Percentiles rank a stretch among this genome's conserved stretches.
Conservation (phyloP, 176 grass and related monocot genomes). For the Lolium perenne region DNA sequence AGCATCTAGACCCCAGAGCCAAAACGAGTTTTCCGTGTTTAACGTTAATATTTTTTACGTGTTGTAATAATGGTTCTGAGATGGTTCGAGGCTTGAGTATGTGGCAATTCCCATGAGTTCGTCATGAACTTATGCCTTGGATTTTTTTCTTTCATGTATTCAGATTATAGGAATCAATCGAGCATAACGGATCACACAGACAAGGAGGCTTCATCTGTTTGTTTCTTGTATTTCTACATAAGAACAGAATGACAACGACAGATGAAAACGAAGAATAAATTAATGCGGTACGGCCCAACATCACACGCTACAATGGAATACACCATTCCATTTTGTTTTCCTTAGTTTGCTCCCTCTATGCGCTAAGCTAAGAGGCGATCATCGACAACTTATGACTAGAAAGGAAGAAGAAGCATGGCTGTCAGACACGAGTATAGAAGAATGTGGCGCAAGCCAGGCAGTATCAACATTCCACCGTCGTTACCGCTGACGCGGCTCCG, state of each 20-base stretch:
- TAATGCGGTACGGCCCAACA: conserved; percentile 2
- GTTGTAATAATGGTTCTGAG: too few relatives aligned
- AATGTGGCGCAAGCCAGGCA: conserved; percentile 55
- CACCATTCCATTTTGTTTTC: conserved; percentile 4
- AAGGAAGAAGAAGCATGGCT: conserved; percentile 43
- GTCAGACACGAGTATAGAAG: conserved; percentile 50
- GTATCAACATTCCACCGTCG: conserved; percentile 17
- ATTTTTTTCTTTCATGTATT: background rate
- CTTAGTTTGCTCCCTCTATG: background rate
- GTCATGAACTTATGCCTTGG: background rate
- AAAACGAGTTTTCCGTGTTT: too few relatives aligned
- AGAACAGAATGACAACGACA: conserved; percentile 14
- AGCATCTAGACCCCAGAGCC: too few relatives aligned
- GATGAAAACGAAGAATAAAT: background rate
- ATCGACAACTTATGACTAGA: conserved; percentile 25
- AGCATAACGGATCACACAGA: background rate
- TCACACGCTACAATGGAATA: background rate
- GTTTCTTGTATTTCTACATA: conserved; percentile 29
- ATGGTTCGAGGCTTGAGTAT: too few relatives aligned
- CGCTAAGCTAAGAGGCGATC: conserved; percentile 23
- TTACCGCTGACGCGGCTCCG: conserved; percentile 14
- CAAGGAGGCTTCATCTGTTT: background rate
- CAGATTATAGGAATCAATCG: background rate
- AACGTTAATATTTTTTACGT: too few relatives aligned
- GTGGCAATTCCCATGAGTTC: too few relatives aligned